Base-by-base conservation (phyloP, 2,329 filamentous ascomycete species). In the Stagonosporopsis tanaceti region DNA sequence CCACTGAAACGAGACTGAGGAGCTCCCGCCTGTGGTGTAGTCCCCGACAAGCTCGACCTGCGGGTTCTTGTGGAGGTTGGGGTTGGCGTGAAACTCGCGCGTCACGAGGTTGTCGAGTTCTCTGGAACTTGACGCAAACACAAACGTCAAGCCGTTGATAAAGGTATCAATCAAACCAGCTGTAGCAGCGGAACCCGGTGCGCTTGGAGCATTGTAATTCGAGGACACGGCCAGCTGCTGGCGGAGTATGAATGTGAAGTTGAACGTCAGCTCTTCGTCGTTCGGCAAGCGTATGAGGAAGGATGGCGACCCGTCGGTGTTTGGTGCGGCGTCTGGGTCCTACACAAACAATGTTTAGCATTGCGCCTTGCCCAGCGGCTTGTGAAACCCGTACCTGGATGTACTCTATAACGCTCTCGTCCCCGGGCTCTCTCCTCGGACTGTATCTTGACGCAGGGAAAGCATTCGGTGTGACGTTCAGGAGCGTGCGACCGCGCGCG, bases 1-100 rank as follows among this genome's bases (percentile, higher is more conserved):
- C 93, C 94, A 99, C 63, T 94, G 90, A 73, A 97, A 97, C 32
- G 92, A 88, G 28, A 96, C 89, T 1, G 92, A 94, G 6, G 89
- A 82, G 69, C 83, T 91, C n/a, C 94, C 93, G 30, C 85, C 87
- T 0, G 95, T 99, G 2, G 86, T 85, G 73, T 90, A 97, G 75
- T 97, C 93, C 3, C 95, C 95, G n/a, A 99, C 89, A 41, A 98
- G 84, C 70, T 96, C 90, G 37, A 99, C 95, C 73, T 98, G 98
- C 52, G 93, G 85, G 73, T 97, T 98, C 75, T 96, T 98, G 81
- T 99, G 95, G 53, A 99, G 82, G 72, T 99, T 99, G 0, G 95
- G 95, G 72, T 99, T 93, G 64, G 94, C 93, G 67, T 98, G 93
- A 70, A 99, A 98, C 76, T 99, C 95, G 67, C 93, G 85, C 15